Conservation (phyloP, 73 alveolate genomes). For the Effrenium voratum region DNA sequence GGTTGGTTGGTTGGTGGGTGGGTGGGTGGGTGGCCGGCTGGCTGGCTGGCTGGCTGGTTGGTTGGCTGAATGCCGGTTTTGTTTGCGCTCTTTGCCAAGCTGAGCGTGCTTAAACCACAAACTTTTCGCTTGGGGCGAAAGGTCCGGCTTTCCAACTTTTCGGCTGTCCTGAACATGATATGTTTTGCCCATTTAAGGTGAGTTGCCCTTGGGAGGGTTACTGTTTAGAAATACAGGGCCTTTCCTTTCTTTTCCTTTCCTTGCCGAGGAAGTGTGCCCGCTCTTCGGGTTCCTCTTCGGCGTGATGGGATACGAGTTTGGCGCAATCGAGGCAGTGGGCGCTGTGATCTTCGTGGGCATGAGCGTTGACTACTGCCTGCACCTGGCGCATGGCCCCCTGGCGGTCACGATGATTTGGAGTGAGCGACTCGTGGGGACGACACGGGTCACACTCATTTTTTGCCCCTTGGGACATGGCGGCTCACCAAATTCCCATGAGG, state of each 20-base stretch:
- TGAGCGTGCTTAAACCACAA: too few species aligned
- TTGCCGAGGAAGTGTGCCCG: constrained; percentile 60
- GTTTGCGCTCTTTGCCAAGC: too few species aligned
- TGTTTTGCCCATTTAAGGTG: neutral
- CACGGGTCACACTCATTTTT: too few species aligned
- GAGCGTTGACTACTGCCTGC: constrained; percentile 83
- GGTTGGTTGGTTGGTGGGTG: too few species aligned
- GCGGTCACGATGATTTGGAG: neutral
- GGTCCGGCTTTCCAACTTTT: too few species aligned
- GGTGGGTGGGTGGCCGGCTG: too few species aligned
- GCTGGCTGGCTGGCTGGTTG: too few species aligned
- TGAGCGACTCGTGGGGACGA: neutral
- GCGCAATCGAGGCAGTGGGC: constrained; percentile 76
- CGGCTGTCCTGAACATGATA: neutral
- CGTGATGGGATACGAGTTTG: constrained; percentile 49
- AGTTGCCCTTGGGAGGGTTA: neutral
- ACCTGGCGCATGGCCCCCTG: constrained; percentile 58
- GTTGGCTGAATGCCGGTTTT: too few species aligned
- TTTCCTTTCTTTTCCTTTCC: neutral
- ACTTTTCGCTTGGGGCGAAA: too few species aligned
- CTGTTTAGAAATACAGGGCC: neutral
- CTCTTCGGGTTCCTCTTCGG: constrained; percentile 76
- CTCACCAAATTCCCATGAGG: too few species aligned
- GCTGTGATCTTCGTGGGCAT: constrained; percentile 58
- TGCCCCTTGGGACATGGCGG: too few species aligned